A percentile compares a stretch with the other conserved stretches of the same genome.
Conservation (phyloP, 768 basidiomycete species). For the Phlebiopsis flavidoalba region DNA sequence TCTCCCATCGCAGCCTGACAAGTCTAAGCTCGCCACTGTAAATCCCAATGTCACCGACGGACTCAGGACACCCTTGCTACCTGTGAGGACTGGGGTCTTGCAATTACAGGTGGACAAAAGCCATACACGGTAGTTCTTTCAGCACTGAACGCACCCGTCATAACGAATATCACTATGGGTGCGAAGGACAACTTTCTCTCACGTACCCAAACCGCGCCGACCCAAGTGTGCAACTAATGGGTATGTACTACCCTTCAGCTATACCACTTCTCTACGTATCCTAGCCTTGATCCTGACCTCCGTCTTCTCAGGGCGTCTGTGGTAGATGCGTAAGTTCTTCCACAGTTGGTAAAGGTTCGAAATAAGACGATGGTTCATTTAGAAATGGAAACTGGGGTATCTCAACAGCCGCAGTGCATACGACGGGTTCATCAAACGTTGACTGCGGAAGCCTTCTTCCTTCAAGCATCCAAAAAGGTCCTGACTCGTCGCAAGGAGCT, state of each 20-base stretch:
- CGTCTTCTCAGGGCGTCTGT: slow-evolving; percentile 30
- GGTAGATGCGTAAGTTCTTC: slow-evolving; percentile 15
- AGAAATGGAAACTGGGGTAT: slow-evolving; percentile 37
- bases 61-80: slow-evolving; percentile 32
- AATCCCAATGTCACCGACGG: slow-evolving; percentile 35
- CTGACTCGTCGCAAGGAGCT: slow-evolving; percentile 10
- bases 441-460: slow-evolving; percentile 29
- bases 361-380: slow-evolving; percentile 3
- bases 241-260: slow-evolving; percentile 24
- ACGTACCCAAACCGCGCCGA: slow-evolving; percentile 38
- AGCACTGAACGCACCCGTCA: slow-evolving; percentile 30
- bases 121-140: slow-evolving; percentile 42
- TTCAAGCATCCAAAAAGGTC: slow-evolving; percentile 15
- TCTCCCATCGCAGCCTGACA: slow-evolving; percentile 12
- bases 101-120: slow-evolving; percentile 36
- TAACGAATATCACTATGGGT: slow-evolving; percentile 38
- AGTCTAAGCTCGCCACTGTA: slow-evolving; percentile 27
- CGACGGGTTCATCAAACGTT: slow-evolving; percentile 26
- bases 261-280: neutral
- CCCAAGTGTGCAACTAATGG: slow-evolving; percentile 33
- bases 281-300: neutral
- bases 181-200: slow-evolving; percentile 34
- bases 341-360: neutral
- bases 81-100: slow-evolving; percentile 44
- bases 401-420: slow-evolving; percentile 16